Base-by-base conservation (phyloP, 1,139 yeast genomes). In the Candida sanyaensis region DNA sequence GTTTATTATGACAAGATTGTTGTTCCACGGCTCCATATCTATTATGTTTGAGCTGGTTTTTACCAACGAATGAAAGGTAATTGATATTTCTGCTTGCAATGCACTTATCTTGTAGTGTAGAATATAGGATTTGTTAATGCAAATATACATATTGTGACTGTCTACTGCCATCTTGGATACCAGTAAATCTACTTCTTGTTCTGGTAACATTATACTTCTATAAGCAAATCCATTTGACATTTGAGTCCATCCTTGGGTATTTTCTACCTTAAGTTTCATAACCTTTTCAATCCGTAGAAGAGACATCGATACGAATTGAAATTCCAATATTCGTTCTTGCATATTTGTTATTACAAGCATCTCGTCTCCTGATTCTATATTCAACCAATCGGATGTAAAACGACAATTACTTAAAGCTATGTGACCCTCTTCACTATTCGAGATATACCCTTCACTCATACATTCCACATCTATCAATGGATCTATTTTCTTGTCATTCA, bases 381-480 rank as follows among this genome's bases (percentile, higher is more conserved):
- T 28, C 27, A 58, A 24, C 45, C 51, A 48, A 11, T 51, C 40
- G 2, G 50, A 13, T 28, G 37, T 36, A 46, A 57, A 58, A 21
- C 49, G 38, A 8, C 10, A 31, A n/a, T 41, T 43, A 23, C 55
- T 53, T 26, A 58, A 43, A 7, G 26, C 23, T 6, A 53, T 6
- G 0, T 37, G 43, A 3, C 55, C 59, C 3, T 40, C 38, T 27
- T 36, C 39, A 4, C 29, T 11, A 6, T 28, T 24, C 2, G 42
- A 41, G 4, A 7, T 17, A 13, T 59, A 45, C 3, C 64, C 65
- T 5, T 59, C 56, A 2, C 54, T 50, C 13, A 54, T 37, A 58
- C 59, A 56, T 32, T 62, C 50, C 1, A 65, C 42, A 36, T 56
- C 48, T 6, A 66, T 46, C 4, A 65, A 47, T 1, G 69, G 65